A percentile compares a stretch with the other conserved stretches of the same genome.
These are phyloP conservation scores for Cerioporus squamosus DNA, from an alignment of 1,284 basidiomycete genomes.

Conservation along the genomic window DNA sequence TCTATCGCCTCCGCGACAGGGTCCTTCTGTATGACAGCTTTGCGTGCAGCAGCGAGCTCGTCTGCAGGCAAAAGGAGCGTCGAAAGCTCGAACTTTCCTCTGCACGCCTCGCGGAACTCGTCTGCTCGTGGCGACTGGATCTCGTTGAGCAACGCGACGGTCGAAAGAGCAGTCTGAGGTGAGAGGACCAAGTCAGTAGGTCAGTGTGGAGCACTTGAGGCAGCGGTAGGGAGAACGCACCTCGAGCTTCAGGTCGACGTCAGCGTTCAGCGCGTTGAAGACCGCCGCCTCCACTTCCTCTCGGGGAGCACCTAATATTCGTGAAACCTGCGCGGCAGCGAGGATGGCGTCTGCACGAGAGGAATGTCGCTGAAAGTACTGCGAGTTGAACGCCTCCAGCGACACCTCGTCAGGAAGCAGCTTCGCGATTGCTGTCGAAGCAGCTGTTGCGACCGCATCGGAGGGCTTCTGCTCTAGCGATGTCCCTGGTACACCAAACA, in stretches of 20 bases:
- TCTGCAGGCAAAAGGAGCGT: slow-evolving; percentile 63
- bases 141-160: slow-evolving; percentile 49
- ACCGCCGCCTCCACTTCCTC: slow-evolving; percentile 65
- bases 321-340: slow-evolving; percentile 60
- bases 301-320: slow-evolving; percentile 47
- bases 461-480: slow-evolving; percentile 45
- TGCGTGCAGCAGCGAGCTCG: slow-evolving; percentile 45
- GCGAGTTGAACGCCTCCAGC: slow-evolving; percentile 71
- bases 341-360: slow-evolving; percentile 57
- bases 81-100: slow-evolving; percentile 58
- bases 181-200: not conserved
- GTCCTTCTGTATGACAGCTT: slow-evolving; percentile 25
- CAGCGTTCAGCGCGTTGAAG: slow-evolving; percentile 54
- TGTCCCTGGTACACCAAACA: slow-evolving; percentile 39
- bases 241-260: slow-evolving; percentile 51
- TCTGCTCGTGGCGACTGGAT: slow-evolving; percentile 56
- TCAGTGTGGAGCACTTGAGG: not conserved
- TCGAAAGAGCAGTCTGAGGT: slow-evolving; percentile 50
- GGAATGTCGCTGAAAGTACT: slow-evolving; percentile 71
- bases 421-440: slow-evolving; percentile 49
- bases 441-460: slow-evolving; percentile 47
- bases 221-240: slow-evolving; percentile 30
- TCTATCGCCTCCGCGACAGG: slow-evolving; percentile 14
- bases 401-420: slow-evolving; percentile 64
- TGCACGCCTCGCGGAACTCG: slow-evolving; percentile 61